phyloP scores from a whole-genome alignment of 2,329 filamentous ascomycete genomes.

The Claviceps maximensis region DNA sequence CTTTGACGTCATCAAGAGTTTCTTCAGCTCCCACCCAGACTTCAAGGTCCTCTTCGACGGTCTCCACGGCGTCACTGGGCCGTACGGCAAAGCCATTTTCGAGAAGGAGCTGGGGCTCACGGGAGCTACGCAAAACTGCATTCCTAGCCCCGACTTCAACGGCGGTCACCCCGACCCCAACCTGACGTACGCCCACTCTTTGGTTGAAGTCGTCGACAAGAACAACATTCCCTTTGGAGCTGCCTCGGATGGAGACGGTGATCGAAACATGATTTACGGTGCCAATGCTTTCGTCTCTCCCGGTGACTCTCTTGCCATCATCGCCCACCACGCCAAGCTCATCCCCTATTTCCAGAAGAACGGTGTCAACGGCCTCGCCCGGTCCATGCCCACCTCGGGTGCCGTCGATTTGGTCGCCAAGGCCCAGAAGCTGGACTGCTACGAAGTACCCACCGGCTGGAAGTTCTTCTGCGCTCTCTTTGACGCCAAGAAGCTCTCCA shows the following conservation, averaged over 20 bases:
- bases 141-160: slow-evolving; percentile 86
- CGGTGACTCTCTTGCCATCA: slow-evolving; percentile 94
- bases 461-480: slow-evolving; percentile 98
- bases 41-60: slow-evolving; percentile 98
- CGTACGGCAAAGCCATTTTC: slow-evolving; percentile 91
- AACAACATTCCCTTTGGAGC: slow-evolving; percentile 89
- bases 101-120: slow-evolving; percentile 81
- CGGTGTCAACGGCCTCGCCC: slow-evolving; percentile 86
- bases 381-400: slow-evolving; percentile 94
- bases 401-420: slow-evolving; percentile 93
- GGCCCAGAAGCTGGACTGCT: slow-evolving; percentile 80
- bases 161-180: slow-evolving; percentile 97
- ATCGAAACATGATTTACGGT: slow-evolving; percentile 99
- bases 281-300: slow-evolving; percentile 93
- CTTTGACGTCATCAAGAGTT: slow-evolving; percentile 88
- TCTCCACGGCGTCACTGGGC: slow-evolving; percentile 86
- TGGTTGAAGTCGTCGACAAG: slow-evolving; percentile 89
- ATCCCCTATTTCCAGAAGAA: slow-evolving; percentile 99
- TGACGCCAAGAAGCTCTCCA: slow-evolving; percentile 89
- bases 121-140: slow-evolving; percentile 73
- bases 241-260: slow-evolving; percentile 90
- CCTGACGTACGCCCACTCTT: slow-evolving; percentile 87
- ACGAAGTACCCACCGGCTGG: slow-evolving; percentile 98
- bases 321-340: slow-evolving; percentile 88
- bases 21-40: slow-evolving; percentile 73